Evolutionary conservation across 2,329 filamentous ascomycete genomes (phyloP).

Genomic region (Penicillium sp.): DNA sequence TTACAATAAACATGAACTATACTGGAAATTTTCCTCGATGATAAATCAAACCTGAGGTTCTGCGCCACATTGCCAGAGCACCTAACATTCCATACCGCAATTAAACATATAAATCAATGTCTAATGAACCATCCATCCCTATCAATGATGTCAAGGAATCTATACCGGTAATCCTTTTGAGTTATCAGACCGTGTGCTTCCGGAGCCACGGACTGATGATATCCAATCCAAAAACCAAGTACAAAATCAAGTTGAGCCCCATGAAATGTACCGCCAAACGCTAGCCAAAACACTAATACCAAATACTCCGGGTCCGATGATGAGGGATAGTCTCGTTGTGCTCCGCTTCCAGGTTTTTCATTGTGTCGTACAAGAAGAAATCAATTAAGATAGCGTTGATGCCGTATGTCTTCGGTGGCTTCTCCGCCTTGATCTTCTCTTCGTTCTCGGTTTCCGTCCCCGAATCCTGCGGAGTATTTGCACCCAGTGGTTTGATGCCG

Average conservation of each 20-base stretch:
- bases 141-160: neutral
- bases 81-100: neutral
- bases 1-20: neutral
- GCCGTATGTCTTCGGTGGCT: constrained; percentile 34
- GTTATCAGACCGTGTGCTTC: neutral
- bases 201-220: neutral
- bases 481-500: neutral
- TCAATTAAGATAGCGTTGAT: constrained; percentile 93
- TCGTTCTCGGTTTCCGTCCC: constrained; percentile 12
- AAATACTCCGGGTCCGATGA: constrained; percentile 90
- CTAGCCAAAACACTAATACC: constrained; percentile 65
- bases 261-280: neutral
- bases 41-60: neutral
- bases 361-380: constrained; percentile 94
- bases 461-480: neutral
- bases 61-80: neutral
- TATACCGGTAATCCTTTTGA: too few relatives aligned
- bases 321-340: constrained; percentile 68
- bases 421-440: constrained; percentile 14
- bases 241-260: neutral
- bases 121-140: neutral
- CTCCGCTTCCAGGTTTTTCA: constrained; percentile 78
- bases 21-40: neutral
- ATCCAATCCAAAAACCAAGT: neutral
- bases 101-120: too few relatives aligned